These are phyloP conservation scores for Claviceps digitariae DNA, from an alignment of 2,329 filamentous ascomycete genomes.

Conservation along the genomic window DNA sequence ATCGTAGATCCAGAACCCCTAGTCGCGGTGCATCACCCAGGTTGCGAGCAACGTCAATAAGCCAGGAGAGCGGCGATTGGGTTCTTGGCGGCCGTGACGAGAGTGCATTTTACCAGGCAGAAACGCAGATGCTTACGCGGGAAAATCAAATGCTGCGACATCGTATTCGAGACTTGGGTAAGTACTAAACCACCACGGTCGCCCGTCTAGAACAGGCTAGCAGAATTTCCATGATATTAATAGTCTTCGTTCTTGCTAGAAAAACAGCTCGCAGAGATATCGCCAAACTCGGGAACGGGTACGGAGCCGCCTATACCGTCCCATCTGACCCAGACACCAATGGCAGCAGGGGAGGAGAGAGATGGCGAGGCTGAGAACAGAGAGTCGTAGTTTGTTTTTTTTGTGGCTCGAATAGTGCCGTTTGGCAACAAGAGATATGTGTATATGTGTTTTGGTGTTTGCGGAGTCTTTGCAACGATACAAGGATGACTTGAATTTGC, in stretches of 20 bases:
- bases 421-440: neutral
- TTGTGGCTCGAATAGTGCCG: neutral
- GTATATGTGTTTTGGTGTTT: neutral
- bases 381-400: constrained; percentile 7
- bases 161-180: constrained; percentile 60
- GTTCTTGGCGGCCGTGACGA: constrained; percentile 56
- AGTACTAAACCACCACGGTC: constrained; percentile 8
- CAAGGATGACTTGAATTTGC: neutral
- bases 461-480: neutral
- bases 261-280: constrained; percentile 34
- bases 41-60: constrained; percentile 44
- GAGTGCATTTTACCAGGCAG: constrained; percentile 67
- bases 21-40: constrained; percentile 44
- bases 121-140: constrained; percentile 62
- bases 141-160: constrained; percentile 75
- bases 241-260: constrained; percentile 21
- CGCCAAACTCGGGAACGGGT: constrained; percentile 16
- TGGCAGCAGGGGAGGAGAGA: constrained; percentile 24
- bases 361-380: constrained; percentile 8
- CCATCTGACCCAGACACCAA: constrained; percentile 33
- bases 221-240: neutral
- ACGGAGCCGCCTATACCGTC: constrained; percentile 37
- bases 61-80: constrained; percentile 46
- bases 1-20: constrained; percentile 44
- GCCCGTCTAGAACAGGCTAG: neutral